These are phyloP conservation scores for Fusarium palustre DNA, from an alignment of 2,329 filamentous ascomycete species.

Conservation along the genomic window DNA sequence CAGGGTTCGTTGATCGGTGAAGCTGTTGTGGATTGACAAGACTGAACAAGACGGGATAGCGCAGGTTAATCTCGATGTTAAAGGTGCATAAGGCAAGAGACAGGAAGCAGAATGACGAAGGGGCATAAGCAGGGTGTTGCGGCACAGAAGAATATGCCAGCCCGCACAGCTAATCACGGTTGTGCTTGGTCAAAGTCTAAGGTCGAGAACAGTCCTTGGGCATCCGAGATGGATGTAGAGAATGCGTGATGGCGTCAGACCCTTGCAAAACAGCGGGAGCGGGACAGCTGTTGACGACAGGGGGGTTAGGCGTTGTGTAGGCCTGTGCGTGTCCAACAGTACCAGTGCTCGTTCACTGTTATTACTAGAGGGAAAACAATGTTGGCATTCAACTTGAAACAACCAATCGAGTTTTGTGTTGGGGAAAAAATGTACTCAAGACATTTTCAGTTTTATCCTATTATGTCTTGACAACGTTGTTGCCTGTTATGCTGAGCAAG, in stretches of 20 bases:
- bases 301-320: slow-evolving; percentile 13
- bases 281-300: slow-evolving; percentile 28
- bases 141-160: slow-evolving; percentile 34
- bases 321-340: slow-evolving; percentile 23
- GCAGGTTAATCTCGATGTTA: slow-evolving; percentile 16
- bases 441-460: background rate
- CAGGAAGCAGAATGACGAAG: slow-evolving; percentile 36
- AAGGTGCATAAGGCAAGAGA: slow-evolving; percentile 19
- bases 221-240: slow-evolving; percentile 29
- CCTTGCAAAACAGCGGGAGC: slow-evolving; percentile 23
- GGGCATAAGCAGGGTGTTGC: slow-evolving; percentile 32
- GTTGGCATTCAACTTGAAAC: background rate
- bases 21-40: slow-evolving; percentile 24
- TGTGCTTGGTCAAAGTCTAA: slow-evolving; percentile 38
- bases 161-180: slow-evolving; percentile 41
- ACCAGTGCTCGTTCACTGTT: background rate
- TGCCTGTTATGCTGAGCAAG: background rate
- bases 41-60: slow-evolving; percentile 22
- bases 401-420: background rate
- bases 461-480: background rate
- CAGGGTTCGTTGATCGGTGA: slow-evolving; percentile 46
- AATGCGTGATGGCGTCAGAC: slow-evolving; percentile 48
- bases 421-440: background rate
- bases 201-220: slow-evolving; percentile 30
- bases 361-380: background rate